phyloP scores from a whole-genome alignment of 2,329 filamentous ascomycete species.

The Beauveria scarabaeidicola region DNA sequence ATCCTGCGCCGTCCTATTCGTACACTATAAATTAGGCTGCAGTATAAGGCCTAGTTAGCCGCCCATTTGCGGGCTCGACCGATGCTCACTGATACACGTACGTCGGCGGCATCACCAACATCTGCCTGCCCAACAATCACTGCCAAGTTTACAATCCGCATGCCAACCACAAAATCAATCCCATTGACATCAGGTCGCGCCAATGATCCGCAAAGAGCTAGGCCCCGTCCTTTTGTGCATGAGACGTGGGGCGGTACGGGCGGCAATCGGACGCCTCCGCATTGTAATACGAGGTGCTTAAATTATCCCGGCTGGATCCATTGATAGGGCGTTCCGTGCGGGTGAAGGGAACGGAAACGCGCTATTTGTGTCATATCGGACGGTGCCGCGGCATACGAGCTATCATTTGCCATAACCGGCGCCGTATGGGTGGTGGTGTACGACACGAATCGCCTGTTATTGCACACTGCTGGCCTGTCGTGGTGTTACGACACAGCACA shows the following conservation, averaged over 20 bases:
- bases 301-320: slow-evolving; percentile 3
- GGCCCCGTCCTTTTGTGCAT: neutral
- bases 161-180: neutral
- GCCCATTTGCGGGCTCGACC: neutral
- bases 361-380: neutral
- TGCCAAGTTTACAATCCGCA: neutral
- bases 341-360: neutral
- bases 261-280: slow-evolving; percentile 9
- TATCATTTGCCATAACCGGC: neutral
- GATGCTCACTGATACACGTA: neutral
- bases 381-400: neutral
- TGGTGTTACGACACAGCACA: neutral
- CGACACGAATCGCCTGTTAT: neutral
- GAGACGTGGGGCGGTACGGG: slow-evolving; percentile 5
- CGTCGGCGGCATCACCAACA: neutral
- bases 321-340: neutral
- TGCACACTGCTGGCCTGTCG: neutral
- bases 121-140: neutral
- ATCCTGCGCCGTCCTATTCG: neutral
- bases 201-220: neutral
- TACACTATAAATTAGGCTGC: slow-evolving; percentile 1
- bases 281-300: slow-evolving; percentile 7
- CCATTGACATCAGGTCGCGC: neutral
- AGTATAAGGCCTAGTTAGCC: neutral
- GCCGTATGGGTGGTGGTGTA: neutral